Base-by-base conservation (phyloP, 495 filamentous ascomycete species). In the Talaromyces trachyspermus region DNA sequence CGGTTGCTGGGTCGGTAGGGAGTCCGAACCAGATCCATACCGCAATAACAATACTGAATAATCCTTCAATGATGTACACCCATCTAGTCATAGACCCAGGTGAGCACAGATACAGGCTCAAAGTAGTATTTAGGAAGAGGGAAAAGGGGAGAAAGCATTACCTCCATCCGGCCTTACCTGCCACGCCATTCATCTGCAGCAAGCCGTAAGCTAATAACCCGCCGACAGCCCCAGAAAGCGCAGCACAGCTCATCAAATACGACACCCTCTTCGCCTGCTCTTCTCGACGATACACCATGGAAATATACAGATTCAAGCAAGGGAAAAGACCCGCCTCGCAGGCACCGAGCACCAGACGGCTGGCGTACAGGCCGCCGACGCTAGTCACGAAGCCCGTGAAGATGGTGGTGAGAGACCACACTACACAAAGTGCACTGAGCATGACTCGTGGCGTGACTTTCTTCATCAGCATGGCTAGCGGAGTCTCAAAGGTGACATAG, bases 321-420 rank as follows among this genome's bases (percentile, higher is more conserved):
- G 87, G 87, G 54, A 90, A 88, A 6, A 90, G 70, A 3, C 81
- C 81, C 0, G 80, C 81, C 59, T 86, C 83, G 27, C 78, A 74
- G 1, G 65, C 68, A 3, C 83, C 83, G 0, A 86, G 65, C 36
- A 87, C 69, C 5, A 86, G 54, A 11, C 82, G 70, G n/a, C 70
- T 74, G 9, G 74, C 79, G 41, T 76, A 67, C 10, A 80, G 60
- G 20, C 70, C 60, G 5, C 55, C 69, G 19, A 76, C 69, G 38
- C 60, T 72, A 12, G 68, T 53, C 5, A 77, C 63, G 37, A 79
- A 75, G 5, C 75, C 77, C 0, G 76, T 71, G 43, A 74, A 74
- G 8, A 75, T 64, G 0, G 77, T 76, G 2, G 74, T 62, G 6
- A 78, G 55, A 0, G 71, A 74, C 76, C 76, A 81, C 0, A 74